Evolutionary conservation across 306 rosid genomes (phyloP), one percentile per base, ranked within the genome.

Genomic region (Gillenia trifoliata): DNA sequence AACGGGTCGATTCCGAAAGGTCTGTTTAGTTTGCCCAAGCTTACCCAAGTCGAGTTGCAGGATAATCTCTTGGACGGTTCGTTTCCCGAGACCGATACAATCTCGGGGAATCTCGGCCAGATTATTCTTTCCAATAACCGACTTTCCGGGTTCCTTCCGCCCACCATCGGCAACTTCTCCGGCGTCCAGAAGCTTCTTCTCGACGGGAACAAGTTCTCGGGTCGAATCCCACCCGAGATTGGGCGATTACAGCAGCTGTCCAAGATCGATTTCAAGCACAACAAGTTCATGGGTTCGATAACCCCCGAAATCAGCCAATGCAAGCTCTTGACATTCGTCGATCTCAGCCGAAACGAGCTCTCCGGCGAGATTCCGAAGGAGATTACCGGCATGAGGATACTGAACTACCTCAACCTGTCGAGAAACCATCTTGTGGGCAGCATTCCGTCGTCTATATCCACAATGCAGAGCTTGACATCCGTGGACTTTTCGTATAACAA

Each of bases 401-500:
- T 93, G 78, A 93, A 91, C 68, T 91, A 89, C 85, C 88, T 93
- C 74, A 93, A 93, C 78, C 85, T 93, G 19, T 93, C 98, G 0
- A 87, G 90, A 70, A 93, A 93, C 70, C 94, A 89, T 79, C 85
- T 93, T 2, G 80, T 91, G 22, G 98, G 98, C 17, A 76, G 81
- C 81, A 89, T 93, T 72, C 98, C 98, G 2, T 17, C 86, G 6
- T 88, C 97, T 0, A 86, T 93, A 38, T 77, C 98, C 9, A 71
- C 90, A 11, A 93, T 93, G 98, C 98, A 93, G 64, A 93, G 98
- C 80, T 82, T 93, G 62, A 93, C 98, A 10, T 88, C 94, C 12
- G 92, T 91, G 74, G 98, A 93, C 82, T 93, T 93, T 81, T 93
- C 98, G 2, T 93, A 85, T 62, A 93, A 93, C 86, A 91, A 93